Conservation (phyloP, 208 protist genomes). For the Vickermania spadyakhi region DNA sequence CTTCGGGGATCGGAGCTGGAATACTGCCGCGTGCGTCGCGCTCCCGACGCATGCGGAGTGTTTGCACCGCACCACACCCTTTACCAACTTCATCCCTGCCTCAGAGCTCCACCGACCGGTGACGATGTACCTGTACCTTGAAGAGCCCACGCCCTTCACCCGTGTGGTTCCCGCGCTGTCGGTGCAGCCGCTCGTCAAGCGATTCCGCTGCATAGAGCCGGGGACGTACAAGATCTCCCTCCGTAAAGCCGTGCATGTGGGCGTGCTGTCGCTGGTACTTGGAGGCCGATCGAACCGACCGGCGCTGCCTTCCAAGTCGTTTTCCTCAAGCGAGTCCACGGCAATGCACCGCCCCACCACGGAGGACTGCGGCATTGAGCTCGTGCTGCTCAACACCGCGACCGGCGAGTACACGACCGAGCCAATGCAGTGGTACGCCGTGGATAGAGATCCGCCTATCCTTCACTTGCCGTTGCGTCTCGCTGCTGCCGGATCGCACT, state of each 20-base stretch:
- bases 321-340: no score
- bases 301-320: no score
- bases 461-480: slow-evolving; percentile 5
- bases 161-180: neutral
- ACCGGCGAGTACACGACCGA: neutral
- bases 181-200: neutral
- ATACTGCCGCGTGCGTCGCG: slow-evolving; percentile 10
- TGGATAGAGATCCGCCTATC: slow-evolving; percentile 2
- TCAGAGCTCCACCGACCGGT: slow-evolving; percentile 17
- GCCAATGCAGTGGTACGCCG: neutral
- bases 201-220: neutral
- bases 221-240: neutral
- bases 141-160: slow-evolving; percentile 19
- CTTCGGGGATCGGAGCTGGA: neutral
- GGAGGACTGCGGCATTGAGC: neutral
- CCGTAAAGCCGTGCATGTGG: neutral
- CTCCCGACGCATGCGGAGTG: slow-evolving; percentile 25
- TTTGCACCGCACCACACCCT: neutral
- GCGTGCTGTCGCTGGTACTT: neutral
- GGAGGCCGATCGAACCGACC: neutral
- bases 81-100: slow-evolving; percentile 17
- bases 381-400: neutral
- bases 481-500: neutral
- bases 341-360: no score
- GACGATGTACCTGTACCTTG: slow-evolving; percentile 37